phyloP scores from a whole-genome alignment of 164 flowering plant genomes.

The Dillenia turbinata region DNA sequence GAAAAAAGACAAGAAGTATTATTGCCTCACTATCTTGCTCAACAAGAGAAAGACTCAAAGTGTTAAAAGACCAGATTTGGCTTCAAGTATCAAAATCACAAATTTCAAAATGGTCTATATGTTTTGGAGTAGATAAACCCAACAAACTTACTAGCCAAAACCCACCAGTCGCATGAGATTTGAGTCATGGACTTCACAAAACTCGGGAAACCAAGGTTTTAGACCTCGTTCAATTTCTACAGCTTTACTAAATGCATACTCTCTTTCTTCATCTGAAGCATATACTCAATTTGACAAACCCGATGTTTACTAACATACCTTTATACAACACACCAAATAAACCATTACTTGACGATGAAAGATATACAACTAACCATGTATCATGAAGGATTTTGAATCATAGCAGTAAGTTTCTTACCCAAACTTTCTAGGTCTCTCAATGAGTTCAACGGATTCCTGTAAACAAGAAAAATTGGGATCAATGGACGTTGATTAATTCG shows the following conservation, averaged over 20 bases:
- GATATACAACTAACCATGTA: neutral
- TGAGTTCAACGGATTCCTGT: slow-evolving; percentile 14
- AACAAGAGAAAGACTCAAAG: neutral
- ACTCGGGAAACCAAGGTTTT: slow-evolving; percentile 39
- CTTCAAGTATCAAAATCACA: too few relatives aligned
- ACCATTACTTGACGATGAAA: neutral
- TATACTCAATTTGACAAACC: slow-evolving; percentile 31
- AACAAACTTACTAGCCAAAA: slow-evolving; percentile 64
- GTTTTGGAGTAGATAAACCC: neutral
- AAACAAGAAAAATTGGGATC: neutral
- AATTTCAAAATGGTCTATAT: too few relatives aligned
- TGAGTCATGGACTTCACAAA: slow-evolving; percentile 71
- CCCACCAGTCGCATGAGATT: slow-evolving; percentile 65
- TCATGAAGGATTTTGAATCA: neutral
- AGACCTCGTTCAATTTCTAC: slow-evolving; percentile 29
- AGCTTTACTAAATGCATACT: slow-evolving; percentile 40
- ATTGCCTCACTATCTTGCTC: neutral
- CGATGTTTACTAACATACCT: slow-evolving; percentile 17
- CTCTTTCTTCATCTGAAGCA: slow-evolving; percentile 40
- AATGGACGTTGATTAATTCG: neutral
- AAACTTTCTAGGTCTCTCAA: slow-evolving; percentile 22
- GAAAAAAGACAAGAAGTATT: neutral
- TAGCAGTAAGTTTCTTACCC: neutral
- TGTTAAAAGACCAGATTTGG: neutral
- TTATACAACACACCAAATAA: slow-evolving; percentile 5